phyloP scores from a whole-genome alignment of 108 stramenopile genomes.

The Cyclotella atomus region DNA sequence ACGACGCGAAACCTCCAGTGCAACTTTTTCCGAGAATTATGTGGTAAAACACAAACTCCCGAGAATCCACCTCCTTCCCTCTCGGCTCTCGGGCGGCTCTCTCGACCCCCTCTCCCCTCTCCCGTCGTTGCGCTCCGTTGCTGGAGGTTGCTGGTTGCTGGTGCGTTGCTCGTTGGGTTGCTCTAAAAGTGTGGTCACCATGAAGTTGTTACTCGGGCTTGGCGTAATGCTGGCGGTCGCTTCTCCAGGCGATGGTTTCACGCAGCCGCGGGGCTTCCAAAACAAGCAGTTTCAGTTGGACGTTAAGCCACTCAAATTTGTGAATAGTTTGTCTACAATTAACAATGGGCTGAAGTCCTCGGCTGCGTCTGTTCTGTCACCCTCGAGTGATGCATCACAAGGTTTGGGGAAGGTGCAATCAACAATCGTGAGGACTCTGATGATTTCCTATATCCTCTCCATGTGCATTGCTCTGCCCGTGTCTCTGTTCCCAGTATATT shows the following conservation, averaged over 20 bases:
- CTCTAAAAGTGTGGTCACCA: too few species aligned
- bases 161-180: too few species aligned
- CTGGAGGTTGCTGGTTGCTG: too few species aligned
- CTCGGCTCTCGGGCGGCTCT: too few species aligned
- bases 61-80: too few species aligned
- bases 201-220: neutral
- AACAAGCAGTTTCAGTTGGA: neutral
- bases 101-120: too few species aligned
- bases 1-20: too few species aligned
- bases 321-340: neutral
- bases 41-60: too few species aligned
- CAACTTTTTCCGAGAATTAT: too few species aligned
- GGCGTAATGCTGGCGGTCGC: neutral
- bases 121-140: too few species aligned
- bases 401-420: constrained; percentile 7
- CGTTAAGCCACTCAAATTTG: neutral
- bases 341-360: neutral
- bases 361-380: neutral
- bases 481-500: constrained; percentile 64
- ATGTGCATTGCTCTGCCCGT: constrained; percentile 86
- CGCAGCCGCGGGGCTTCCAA: neutral
- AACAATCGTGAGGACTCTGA: constrained; percentile 36
- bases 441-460: constrained; percentile 70
- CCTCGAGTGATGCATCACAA: too few species aligned
- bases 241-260: neutral